Evolutionary conservation across 2,329 filamentous ascomycete species (phyloP).

Genomic region (Penicillium sp.): DNA sequence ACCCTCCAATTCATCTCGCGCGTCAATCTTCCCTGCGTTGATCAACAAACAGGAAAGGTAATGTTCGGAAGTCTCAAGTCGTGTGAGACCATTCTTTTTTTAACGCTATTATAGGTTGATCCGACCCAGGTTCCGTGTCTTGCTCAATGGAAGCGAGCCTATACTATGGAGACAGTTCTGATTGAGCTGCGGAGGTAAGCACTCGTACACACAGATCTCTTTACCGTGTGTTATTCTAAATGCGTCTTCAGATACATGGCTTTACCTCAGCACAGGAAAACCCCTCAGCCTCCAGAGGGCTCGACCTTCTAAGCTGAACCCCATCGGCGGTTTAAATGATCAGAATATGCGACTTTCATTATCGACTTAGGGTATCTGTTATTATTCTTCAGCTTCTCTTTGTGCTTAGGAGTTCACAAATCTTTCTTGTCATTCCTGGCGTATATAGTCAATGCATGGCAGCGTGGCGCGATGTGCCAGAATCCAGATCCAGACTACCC

Average conservation of each 20-base stretch:
- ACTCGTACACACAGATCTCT: slow-evolving; percentile 12
- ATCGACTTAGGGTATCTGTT: slow-evolving; percentile 3
- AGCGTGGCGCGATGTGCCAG: slow-evolving; percentile 28
- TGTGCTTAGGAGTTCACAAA: slow-evolving; percentile 3
- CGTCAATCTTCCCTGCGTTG: slow-evolving; percentile 94
- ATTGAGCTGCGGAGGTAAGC: slow-evolving; percentile 73
- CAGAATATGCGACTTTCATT: no score
- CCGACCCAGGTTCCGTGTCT: slow-evolving; percentile 77
- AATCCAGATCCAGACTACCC: slow-evolving; percentile 16
- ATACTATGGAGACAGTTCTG: slow-evolving; percentile 90
- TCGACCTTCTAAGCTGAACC: slow-evolving; percentile 48
- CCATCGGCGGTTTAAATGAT: slow-evolving; percentile 1
- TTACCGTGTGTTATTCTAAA: slow-evolving; percentile 18
- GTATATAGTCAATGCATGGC: slow-evolving; percentile 37
- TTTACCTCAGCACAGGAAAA: slow-evolving; percentile 83
- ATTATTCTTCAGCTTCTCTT: slow-evolving; percentile 7
- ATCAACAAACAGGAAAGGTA: slow-evolving; percentile 69
- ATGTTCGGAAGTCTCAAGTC: slow-evolving; percentile 7
- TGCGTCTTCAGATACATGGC: slow-evolving; percentile 73
- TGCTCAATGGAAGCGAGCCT: slow-evolving; percentile 83
- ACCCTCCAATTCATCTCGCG: slow-evolving; percentile 88
- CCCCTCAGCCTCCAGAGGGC: slow-evolving; percentile 87
- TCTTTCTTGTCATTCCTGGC: slow-evolving; percentile 33
- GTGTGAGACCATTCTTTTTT: slow-evolving; percentile 5
- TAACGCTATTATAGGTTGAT: slow-evolving; percentile 57